These are phyloP conservation scores for Melampsora americana DNA, from an alignment of 1,284 basidiomycete genomes.

Conservation along the genomic window DNA sequence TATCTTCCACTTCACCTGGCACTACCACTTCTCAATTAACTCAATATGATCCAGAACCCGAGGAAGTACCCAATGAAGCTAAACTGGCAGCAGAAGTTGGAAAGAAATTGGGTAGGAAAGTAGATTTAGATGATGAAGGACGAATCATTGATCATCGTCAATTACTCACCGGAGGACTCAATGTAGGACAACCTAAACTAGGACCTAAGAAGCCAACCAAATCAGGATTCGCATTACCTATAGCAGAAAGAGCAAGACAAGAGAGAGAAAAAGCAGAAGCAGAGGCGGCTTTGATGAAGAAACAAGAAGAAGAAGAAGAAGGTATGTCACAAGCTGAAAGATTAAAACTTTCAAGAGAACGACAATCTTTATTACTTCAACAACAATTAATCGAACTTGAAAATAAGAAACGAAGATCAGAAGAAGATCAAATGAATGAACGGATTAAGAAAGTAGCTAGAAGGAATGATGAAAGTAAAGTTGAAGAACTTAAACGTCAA, in stretches of 20 bases:
- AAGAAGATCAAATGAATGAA: slow-evolving; percentile 31
- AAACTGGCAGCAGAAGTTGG: slow-evolving; percentile 66
- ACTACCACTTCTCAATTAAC: slow-evolving; percentile 2
- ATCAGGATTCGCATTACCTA: slow-evolving; percentile 38
- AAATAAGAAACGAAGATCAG: slow-evolving; percentile 29
- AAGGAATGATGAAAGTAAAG: slow-evolving; percentile 36
- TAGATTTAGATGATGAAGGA: slow-evolving; percentile 95
- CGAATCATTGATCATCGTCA: slow-evolving; percentile 95
- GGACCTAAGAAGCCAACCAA: slow-evolving; percentile 34
- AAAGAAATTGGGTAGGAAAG: slow-evolving; percentile 71
- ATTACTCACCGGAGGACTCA: slow-evolving; percentile 83
- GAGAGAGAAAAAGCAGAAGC: slow-evolving; percentile 21
- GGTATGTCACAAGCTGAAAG: slow-evolving; percentile 38
- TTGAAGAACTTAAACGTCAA: slow-evolving; percentile 36
- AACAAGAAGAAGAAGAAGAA: slow-evolving; percentile 27
- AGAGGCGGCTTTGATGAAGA: neutral
- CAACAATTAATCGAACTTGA: slow-evolving; percentile 40
- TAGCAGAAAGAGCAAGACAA: slow-evolving; percentile 28
- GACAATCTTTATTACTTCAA: slow-evolving; percentile 37
- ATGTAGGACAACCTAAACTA: slow-evolving; percentile 59
- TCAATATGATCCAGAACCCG: slow-evolving; percentile 62
- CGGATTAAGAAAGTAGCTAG: slow-evolving; percentile 27
- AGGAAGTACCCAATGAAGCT: slow-evolving; percentile 65
- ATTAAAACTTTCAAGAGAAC: slow-evolving; percentile 35
- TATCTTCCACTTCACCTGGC: neutral